Conservation (phyloP, 2,329 filamentous ascomycete species). For the Trichoderma sp. region DNA sequence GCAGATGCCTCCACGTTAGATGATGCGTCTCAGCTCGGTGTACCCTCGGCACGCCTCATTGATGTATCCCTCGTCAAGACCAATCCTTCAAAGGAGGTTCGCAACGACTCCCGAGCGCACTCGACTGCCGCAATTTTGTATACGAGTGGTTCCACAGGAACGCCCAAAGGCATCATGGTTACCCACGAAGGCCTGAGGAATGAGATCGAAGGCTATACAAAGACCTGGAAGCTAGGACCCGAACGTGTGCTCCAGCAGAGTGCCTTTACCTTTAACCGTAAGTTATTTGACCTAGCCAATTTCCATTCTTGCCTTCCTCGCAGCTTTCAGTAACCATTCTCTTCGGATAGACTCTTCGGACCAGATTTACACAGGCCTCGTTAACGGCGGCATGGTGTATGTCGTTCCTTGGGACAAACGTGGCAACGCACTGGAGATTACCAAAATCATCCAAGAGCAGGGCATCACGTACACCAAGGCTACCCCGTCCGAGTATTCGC, state of each 20-base stretch:
- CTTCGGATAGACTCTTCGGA: constrained; percentile 28
- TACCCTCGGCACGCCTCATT: constrained; percentile 4
- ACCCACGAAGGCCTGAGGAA: constrained; percentile 30
- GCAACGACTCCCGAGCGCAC: not conserved
- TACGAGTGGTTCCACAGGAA: constrained; percentile 32
- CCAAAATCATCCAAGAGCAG: constrained; percentile 36
- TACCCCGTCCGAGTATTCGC: constrained; percentile 43
- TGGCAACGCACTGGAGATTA: constrained; percentile 36
- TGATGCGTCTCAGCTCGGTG: not conserved
- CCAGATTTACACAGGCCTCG: constrained; percentile 36
- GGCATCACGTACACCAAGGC: constrained; percentile 38
- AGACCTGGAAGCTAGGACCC: constrained; percentile 22
- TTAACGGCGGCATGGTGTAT: constrained; percentile 35
- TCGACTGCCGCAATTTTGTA: constrained; percentile 33
- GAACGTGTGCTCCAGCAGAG: constrained; percentile 38
- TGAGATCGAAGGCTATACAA: constrained; percentile 26
- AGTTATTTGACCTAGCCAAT: too few relatives aligned
- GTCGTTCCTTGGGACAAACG: constrained; percentile 29
- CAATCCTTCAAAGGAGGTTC: not conserved
- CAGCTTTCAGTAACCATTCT: too few relatives aligned
- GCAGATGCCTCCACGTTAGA: constrained; percentile 18
- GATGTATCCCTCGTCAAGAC: not conserved
- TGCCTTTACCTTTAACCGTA: constrained; percentile 38
- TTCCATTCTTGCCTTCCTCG: too few relatives aligned
- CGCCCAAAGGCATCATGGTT: constrained; percentile 42